A percentile compares a stretch with the other conserved stretches of the same genome.
These are phyloP conservation scores for Silene latifolia DNA, from an alignment of 148 eudicot genomes.

Conservation along the genomic window DNA sequence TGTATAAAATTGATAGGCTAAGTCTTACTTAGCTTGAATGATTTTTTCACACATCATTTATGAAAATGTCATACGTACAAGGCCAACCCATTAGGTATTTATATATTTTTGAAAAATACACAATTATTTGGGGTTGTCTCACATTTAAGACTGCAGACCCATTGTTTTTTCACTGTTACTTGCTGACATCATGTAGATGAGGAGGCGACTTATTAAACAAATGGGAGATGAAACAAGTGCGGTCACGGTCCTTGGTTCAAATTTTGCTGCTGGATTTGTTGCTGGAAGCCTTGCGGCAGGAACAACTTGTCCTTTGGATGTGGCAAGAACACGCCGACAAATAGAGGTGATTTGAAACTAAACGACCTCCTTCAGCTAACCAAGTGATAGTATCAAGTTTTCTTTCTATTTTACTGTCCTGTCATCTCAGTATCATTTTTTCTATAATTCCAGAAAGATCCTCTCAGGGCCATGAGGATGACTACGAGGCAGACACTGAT, in stretches of 20 bases:
- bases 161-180: conserved; percentile 5
- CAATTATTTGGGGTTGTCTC: background rate
- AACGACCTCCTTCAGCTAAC: background rate
- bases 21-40: no score
- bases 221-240: conserved; percentile 61
- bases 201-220: conserved; percentile 55
- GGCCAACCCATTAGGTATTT: no score
- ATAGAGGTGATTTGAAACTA: conserved; percentile 61
- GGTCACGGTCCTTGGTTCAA: conserved; percentile 59
- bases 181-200: conserved; percentile 38
- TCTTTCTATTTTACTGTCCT: background rate
- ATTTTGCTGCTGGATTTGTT: conserved; percentile 88
- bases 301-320: conserved; percentile 96
- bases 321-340: conserved; percentile 93
- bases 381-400: background rate
- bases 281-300: conserved; percentile 98
- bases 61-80: no score
- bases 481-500: conserved; percentile 79
- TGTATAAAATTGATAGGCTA: no score
- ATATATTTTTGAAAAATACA: background rate
- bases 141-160: background rate
- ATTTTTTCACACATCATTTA: no score
- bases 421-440: conserved; percentile 4
- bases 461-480: conserved; percentile 67
- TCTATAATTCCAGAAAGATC: conserved; percentile 67